A percentile compares a stretch with the other conserved stretches of the same genome.
Evolutionary conservation across 768 basidiomycete genomes (phyloP).

Genomic region (Termitomyces sp.): DNA sequence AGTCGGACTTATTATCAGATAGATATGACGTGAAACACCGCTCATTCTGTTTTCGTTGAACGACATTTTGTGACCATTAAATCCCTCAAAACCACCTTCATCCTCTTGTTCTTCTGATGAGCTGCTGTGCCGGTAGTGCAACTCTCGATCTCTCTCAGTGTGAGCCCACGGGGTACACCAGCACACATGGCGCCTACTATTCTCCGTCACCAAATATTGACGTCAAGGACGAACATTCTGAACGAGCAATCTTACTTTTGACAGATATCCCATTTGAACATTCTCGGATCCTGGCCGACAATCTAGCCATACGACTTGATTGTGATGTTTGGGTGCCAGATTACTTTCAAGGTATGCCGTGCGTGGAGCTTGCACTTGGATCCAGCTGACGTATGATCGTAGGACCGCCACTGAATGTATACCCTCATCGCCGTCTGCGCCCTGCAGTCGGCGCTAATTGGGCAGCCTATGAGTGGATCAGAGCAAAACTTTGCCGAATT

Average conservation of each 20-base stretch:
- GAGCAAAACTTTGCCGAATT: constrained; percentile 20
- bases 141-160: constrained; percentile 38
- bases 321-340: constrained; percentile 66
- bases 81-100: background rate
- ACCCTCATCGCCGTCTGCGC: constrained; percentile 14
- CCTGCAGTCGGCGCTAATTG: constrained; percentile 27
- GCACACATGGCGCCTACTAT: constrained; percentile 39
- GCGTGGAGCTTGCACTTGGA: background rate
- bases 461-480: constrained; percentile 21
- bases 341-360: constrained; percentile 43
- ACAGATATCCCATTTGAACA: constrained; percentile 54
- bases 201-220: constrained; percentile 21
- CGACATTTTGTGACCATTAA: constrained; percentile 2
- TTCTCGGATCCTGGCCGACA: constrained; percentile 52
- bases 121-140: constrained; percentile 29
- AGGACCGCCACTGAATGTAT: background rate
- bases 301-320: constrained; percentile 36
- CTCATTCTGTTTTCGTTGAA: background rate
- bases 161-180: constrained; percentile 37
- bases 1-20: constrained; percentile 1
- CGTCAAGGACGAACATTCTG: constrained; percentile 18
- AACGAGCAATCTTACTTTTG: constrained; percentile 42
- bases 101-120: constrained; percentile 5
- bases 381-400: background rate
- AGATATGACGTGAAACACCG: constrained; percentile 12